phyloP scores from a whole-genome alignment of 768 basidiomycete genomes.

The Lactifluus piperatus region DNA sequence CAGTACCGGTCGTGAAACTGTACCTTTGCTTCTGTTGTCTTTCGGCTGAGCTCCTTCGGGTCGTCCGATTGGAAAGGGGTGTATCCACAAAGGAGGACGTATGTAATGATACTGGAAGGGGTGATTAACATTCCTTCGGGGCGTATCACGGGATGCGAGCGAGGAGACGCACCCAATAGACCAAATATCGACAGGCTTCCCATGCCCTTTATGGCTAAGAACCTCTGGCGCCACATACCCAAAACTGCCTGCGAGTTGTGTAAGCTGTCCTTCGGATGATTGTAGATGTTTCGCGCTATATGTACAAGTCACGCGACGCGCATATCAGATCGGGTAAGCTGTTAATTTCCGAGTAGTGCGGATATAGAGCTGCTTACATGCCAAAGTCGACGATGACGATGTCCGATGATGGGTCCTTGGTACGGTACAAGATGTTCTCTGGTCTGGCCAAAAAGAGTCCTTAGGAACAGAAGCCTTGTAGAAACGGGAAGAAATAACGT shows the following conservation, averaged over 20 bases:
- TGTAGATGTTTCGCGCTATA: conserved; percentile 79
- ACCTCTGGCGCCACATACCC: conserved; percentile 93
- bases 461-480: background rate
- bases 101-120: conserved; percentile 72
- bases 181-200: conserved; percentile 93
- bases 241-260: conserved; percentile 68
- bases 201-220: conserved; percentile 70
- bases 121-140: background rate
- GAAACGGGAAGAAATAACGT: background rate
- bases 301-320: background rate
- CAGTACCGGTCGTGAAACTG: conserved; percentile 94
- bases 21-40: conserved; percentile 78
- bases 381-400: conserved; percentile 97
- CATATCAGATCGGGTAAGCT: background rate
- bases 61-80: conserved; percentile 89
- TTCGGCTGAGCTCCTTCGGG: conserved; percentile 59
- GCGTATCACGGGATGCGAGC: background rate
- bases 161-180: conserved; percentile 60
- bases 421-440: conserved; percentile 92
- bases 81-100: conserved; percentile 92
- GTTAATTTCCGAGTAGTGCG: background rate
- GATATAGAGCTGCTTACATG: conserved; percentile 48
- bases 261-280: conserved; percentile 58
- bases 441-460: conserved; percentile 47
- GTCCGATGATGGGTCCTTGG: conserved; percentile 64